Conservation (phyloP, 305 asterid genomes). For the Coffea humblotiana region DNA sequence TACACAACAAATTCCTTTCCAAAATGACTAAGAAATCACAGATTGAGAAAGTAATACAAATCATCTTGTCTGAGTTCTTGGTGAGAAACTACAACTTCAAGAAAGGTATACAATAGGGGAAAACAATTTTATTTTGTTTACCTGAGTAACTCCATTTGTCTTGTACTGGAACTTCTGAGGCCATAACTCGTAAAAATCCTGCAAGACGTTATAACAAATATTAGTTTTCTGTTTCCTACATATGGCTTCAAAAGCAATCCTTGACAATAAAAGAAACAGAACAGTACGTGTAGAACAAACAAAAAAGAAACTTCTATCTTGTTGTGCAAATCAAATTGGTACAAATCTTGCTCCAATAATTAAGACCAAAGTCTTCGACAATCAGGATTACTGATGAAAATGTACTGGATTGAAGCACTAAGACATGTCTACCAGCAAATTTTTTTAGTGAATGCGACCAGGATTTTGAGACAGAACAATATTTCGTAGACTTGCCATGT, state of each 20-base stretch:
- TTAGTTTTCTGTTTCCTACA: not conserved
- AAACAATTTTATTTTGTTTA: not conserved
- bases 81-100: not conserved
- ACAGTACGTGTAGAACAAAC: not conserved
- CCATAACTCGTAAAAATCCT: constrained; percentile 45
- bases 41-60: not conserved
- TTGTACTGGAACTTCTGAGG: constrained; percentile 42
- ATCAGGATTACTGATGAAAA: not conserved
- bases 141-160: constrained; percentile 50
- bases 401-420: not conserved
- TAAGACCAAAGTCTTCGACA: not conserved
- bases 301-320: not conserved
- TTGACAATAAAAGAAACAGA: not conserved
- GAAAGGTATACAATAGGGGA: not conserved
- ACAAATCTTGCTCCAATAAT: not conserved
- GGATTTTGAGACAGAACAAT: not conserved
- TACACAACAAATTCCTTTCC: not conserved
- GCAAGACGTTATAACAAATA: constrained; percentile 8
- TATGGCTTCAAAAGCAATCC: not conserved
- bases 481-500: not conserved
- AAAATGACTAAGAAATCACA: not conserved
- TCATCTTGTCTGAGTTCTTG: not conserved
- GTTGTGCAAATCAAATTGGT: not conserved
- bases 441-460: too few relatives aligned
- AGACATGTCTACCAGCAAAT: not conserved